Conservation (phyloP, 1,284 basidiomycete species). For the Chondrostereum purpureum region DNA sequence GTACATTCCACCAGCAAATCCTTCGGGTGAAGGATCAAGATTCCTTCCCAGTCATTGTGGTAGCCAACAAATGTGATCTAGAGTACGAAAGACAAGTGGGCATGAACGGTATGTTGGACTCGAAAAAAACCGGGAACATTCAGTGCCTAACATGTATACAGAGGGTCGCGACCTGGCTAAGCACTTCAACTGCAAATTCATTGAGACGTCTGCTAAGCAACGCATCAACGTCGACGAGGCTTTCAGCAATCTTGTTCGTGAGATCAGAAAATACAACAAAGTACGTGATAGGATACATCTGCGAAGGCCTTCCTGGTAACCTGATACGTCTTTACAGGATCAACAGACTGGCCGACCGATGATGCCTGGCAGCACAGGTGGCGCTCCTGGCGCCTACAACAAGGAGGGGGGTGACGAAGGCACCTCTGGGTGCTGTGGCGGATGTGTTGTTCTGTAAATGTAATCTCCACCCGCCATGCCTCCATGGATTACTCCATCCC, state of each 20-base stretch:
- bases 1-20: conserved; percentile 97
- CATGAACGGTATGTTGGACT: conserved; percentile 69
- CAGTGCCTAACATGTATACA: conserved; percentile 24
- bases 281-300: conserved; percentile 25
- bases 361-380: conserved; percentile 35
- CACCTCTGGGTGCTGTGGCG: conserved; percentile 61
- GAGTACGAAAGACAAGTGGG: conserved; percentile 98
- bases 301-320: conserved; percentile 5
- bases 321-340: conserved; percentile 31
- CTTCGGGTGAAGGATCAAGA: conserved; percentile 96
- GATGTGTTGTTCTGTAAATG: conserved; percentile 58
- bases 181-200: conserved; percentile 95
- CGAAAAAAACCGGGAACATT: not conserved
- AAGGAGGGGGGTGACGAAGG: conserved; percentile 44
- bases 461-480: conserved; percentile 12
- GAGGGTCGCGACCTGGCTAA: conserved; percentile 98
- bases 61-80: conserved; percentile 98
- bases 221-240: conserved; percentile 98
- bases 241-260: conserved; percentile 94
- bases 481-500: conserved; percentile 17
- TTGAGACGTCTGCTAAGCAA: conserved; percentile 98
- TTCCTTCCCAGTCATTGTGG: conserved; percentile 95
- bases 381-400: conserved; percentile 39
- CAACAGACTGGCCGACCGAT: conserved; percentile 50
- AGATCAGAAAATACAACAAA: conserved; percentile 97